phyloP scores from a whole-genome alignment of 148 eudicot species.

The Persicaria maculosa region DNA sequence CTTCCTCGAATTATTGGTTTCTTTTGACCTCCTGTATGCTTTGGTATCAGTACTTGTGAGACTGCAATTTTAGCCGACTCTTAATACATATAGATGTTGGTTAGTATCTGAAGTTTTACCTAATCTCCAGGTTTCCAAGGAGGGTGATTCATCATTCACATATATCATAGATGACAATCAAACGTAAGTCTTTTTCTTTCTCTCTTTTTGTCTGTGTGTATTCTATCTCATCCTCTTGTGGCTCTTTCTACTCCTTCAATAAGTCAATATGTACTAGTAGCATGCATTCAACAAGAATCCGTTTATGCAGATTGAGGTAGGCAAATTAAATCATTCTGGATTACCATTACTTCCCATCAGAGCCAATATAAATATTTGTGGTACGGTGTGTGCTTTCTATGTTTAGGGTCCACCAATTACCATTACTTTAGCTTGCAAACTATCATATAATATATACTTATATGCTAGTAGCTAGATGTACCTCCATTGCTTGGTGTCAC shows the following conservation, averaged over 20 bases:
- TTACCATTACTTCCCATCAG: no score
- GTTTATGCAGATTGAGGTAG: no score
- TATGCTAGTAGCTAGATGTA: no score
- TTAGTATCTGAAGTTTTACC: constrained; percentile 6
- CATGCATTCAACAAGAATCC: not conserved
- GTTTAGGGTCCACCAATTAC: no score
- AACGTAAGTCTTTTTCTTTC: constrained; percentile 43
- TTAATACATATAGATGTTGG: not conserved
- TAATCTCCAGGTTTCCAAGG: constrained; percentile 74
- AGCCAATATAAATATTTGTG: no score
- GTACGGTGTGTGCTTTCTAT: no score
- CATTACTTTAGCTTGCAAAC: no score
- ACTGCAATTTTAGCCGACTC: not conserved
- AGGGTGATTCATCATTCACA: constrained; percentile 90
- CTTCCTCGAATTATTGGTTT: not conserved
- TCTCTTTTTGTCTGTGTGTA: not conserved
- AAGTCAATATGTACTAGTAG: not conserved
- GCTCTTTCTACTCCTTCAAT: not conserved
- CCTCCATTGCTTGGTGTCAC: no score
- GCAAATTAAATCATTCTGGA: no score
- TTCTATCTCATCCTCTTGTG: not conserved
- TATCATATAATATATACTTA: no score
- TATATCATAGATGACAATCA: constrained; percentile 85
- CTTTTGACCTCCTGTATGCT: not conserved
- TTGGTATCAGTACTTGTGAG: not conserved